These are phyloP conservation scores for Zygoascus ofunaensis DNA, from an alignment of 805 yeast genomes.

Conservation along the genomic window DNA sequence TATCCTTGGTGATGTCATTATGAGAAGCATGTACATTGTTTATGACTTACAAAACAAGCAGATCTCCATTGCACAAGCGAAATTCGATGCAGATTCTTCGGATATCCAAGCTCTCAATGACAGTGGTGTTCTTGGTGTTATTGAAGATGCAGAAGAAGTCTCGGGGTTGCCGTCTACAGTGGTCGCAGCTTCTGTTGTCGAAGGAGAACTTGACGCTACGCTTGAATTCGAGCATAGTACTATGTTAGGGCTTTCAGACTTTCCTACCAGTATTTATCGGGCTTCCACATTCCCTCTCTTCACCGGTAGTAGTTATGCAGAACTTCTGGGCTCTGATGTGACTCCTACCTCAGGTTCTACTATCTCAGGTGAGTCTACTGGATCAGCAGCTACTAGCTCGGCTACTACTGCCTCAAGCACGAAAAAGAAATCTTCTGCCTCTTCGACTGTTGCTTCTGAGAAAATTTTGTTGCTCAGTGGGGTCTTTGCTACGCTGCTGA, in stretches of 20 bases:
- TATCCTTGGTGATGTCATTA: constrained; percentile 44
- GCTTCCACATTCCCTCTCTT: neutral
- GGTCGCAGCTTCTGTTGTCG: constrained; percentile 12
- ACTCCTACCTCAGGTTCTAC: neutral
- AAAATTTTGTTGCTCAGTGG: too few species aligned
- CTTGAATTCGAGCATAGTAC: neutral
- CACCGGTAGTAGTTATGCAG: neutral
- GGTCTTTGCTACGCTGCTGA: too few species aligned
- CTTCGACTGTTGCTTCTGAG: too few species aligned
- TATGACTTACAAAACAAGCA: constrained; percentile 53
- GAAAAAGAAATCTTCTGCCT: neutral
- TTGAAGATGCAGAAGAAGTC: constrained; percentile 11
- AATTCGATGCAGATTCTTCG: constrained; percentile 19
- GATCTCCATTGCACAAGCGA: constrained; percentile 47
- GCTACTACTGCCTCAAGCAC: neutral
- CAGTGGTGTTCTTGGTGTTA: constrained; percentile 16
- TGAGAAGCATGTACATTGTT: constrained; percentile 54
- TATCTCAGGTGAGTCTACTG: neutral
- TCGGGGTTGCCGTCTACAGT: neutral
- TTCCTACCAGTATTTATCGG: neutral
- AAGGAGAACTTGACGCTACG: constrained; percentile 14
- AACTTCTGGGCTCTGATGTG: too few species aligned
- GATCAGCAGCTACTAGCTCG: too few species aligned
- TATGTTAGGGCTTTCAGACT: neutral
- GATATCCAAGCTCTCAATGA: constrained; percentile 17